Base-by-base conservation (phyloP, 2,329 filamentous ascomycete species). In the Purpureocillium lavendulum region DNA sequence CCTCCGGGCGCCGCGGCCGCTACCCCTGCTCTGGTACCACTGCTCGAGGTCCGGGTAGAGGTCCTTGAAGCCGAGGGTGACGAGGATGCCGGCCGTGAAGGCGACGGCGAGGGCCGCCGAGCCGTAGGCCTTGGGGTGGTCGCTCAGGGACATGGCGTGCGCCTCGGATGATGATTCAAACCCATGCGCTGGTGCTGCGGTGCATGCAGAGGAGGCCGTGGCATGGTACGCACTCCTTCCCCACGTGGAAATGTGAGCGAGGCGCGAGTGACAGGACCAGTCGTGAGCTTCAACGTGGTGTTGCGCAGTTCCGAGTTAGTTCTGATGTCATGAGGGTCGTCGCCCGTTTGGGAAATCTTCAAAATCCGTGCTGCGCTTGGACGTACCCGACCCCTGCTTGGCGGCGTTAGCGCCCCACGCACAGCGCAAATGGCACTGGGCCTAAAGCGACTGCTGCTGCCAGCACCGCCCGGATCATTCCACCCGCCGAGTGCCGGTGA, bases 11-110 rank as follows among this genome's bases (percentile, higher is more conserved):
- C 28, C 31, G 14, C 36, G 4, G 48, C 58, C 45, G 40, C 57
- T 47, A 63, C 62, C 29, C n/a, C 29, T 12, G 46, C 61, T 66
- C 51, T 75, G 75, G 52, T 79, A 85, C 15, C 77, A 72, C 16
- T 69, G 62, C 57, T 87, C 81, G 35, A 88, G 70, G 49, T 87
- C 82, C 1, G 84, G 80, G 52, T 88, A 89, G 30, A 89, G 60
- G 56, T 90, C 84, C 60, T 88, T 88, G 65, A 87, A 80, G 42
- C 82, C 82, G 3, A 92, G 63, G 0, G 87, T 87, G 40, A 89
- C 60, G 38, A 87, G 66, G 39, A 88, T 72, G 33, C 89, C 88
- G 9, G 85, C 73, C n/a, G 82, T 59, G 53, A 96, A 94, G 54
- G 85, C 84, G 15, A 80, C 65, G 41, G 77, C 70, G 32, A 88